Percentiles rank a stretch among this genome's conserved stretches.
phyloP scores from a whole-genome alignment of 208 protist species.

The Strigomonas culicis region DNA sequence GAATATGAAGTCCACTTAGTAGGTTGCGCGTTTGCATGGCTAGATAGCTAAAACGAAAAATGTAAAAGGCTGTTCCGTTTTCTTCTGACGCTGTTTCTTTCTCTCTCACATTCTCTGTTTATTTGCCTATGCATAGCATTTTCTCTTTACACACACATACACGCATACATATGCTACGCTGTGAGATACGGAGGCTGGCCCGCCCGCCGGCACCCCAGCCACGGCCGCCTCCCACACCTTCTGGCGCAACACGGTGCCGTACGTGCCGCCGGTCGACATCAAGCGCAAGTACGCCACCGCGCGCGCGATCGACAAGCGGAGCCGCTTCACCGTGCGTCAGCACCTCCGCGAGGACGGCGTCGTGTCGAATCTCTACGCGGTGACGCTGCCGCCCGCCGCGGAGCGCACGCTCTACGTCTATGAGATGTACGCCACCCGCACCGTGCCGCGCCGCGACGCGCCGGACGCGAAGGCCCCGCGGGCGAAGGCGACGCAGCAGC shows the following conservation, averaged over 20 bases:
- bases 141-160: slow-evolving; percentile 9
- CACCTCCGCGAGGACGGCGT: slow-evolving; percentile 70
- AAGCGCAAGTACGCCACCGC: slow-evolving; percentile 45
- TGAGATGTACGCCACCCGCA: slow-evolving; percentile 71
- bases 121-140: neutral
- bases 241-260: slow-evolving; percentile 39
- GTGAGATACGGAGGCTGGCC: neutral
- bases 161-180: neutral
- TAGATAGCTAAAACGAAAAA: neutral
- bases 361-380: slow-evolving; percentile 70
- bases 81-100: slow-evolving; percentile 5
- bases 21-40: neutral
- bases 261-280: slow-evolving; percentile 33
- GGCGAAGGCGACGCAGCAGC: neutral
- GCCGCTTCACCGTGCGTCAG: slow-evolving; percentile 47
- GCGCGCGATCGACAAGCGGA: slow-evolving; percentile 55
- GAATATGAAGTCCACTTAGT: neutral
- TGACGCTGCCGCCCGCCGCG: slow-evolving; percentile 22
- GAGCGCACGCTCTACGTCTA: slow-evolving; percentile 47
- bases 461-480: neutral
- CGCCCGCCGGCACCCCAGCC: slow-evolving; percentile 3
- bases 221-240: slow-evolving; percentile 25
- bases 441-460: neutral
- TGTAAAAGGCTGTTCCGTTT: neutral
- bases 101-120: neutral